Evolutionary conservation across 2,329 filamentous ascomycete genomes (phyloP), one percentile per base, ranked within the genome.

Genomic region (Cladobotryum protrusum): DNA sequence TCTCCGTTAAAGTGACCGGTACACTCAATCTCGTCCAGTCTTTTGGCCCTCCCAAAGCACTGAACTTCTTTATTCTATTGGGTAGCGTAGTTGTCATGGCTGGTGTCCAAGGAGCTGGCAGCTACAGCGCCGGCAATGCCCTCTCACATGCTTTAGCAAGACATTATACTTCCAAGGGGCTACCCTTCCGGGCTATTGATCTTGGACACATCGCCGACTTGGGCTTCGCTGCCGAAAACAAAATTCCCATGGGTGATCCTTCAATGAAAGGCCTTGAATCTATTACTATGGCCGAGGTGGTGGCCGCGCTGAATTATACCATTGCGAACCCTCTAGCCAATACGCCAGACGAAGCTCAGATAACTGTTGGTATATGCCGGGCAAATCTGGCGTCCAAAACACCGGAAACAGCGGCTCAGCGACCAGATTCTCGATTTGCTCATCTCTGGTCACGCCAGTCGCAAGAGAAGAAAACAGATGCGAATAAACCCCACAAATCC

Each of bases 11-110:
- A 20, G 15, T 13, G 15, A 20, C 13, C 12, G 39, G 15, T 18
- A 42, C 19, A 8, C 19, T 13, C 11, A 20, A 18, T 14, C 19
- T 42, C 5, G 13, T 44, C 5, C 19, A 33, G 18, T 40, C n/a
- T 43, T 37, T 52, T 12, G 33, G 37, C 24, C 2, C 24, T 29
- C 24, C 24, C 17, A 29, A 51, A 3, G n/a, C 20, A 29, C 43
- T 52, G 14, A 46, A 52, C 20, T 52, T 52, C 43, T 52, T 49
- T 42, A 43, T 52, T 18, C 14, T 49, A 3, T 15, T 52, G 12
- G 43, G 39, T 13, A 40, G 42, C 20, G 49, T 41, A 20, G 37
- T 42, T 12, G 32, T 40, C 2, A 18, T 51, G 3, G 45, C 47
- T 24, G 49, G 49, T 9, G 5, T 17, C 40, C 32, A 40, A 35